Evolutionary conservation across 75 land plant genomes (phyloP), one percentile per base, ranked within the genome.

Genomic region (Sequoiadendron giganteum): DNA sequence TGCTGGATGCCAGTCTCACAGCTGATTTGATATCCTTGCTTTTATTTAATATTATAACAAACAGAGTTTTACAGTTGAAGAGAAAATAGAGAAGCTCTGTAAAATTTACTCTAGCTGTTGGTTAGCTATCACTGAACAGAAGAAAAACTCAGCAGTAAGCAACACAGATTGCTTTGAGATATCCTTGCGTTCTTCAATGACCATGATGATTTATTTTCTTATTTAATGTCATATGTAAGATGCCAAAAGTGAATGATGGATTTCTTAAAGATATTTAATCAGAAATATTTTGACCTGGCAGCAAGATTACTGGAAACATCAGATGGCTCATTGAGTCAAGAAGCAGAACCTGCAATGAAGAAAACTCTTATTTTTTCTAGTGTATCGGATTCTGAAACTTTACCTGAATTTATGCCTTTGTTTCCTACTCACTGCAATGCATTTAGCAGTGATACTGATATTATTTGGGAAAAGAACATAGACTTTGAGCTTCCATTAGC

Each of bases 401-500:
- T 73, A 73, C 77, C 77, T 73, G 77, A 73, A 11, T 73, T 73
- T 73, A 34, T 73, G 77, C 77, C 77, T 73, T 73, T 73, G 14
- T 32, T 73, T 73, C 38, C 77, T 34, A 5, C 34, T 32, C 38
- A 1, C 77, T 73, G 77, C 77, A 73, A 34, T 34, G 38, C 77
- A 73, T 73, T 81, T 81, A 15, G 83, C 83, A 81, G 83, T 43
- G 49, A 81, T 45, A 10, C 39, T 25, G n/a, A 81, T 43, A 21
- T 45, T 40, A 81, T 45, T 81, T 81, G 83, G 83, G 28, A 25
- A 43, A 81, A 81, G 28, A 42, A 81, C n/a, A 45, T 43, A 28
- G 83, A 45, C 49, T 81, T 81, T 43, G 49, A 45, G 48, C 48
- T 81, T 81, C 83, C 49, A 43, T 81, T 45, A 43, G 83, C 83